phyloP scores from a whole-genome alignment of 2,329 filamentous ascomycete genomes.

The Chalaropsis thielavioides region DNA sequence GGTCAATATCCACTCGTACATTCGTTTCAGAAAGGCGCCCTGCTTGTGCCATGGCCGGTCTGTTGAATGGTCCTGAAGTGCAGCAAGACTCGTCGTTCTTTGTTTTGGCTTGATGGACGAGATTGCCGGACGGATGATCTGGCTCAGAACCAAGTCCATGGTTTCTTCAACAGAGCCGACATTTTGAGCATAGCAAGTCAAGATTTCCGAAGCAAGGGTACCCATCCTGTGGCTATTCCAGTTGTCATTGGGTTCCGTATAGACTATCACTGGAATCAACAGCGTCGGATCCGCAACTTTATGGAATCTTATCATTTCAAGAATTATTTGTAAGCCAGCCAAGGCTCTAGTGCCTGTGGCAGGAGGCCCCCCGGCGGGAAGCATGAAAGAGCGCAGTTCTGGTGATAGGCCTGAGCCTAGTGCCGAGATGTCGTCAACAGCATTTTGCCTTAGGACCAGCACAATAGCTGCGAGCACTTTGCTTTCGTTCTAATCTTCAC shows the following conservation, averaged over 20 bases:
- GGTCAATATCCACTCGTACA: conserved; percentile 16
- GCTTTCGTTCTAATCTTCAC: background rate
- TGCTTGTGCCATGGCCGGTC: conserved; percentile 14
- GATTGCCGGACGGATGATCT: conserved; percentile 7
- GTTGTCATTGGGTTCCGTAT: background rate
- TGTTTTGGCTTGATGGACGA: background rate
- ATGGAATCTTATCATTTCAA: background rate
- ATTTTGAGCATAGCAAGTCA: background rate
- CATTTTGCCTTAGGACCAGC: background rate
- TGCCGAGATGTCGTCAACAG: background rate
- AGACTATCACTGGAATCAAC: background rate
- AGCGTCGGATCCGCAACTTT: background rate
- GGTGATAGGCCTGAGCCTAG: background rate
- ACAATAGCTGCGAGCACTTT: background rate
- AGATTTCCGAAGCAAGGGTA: background rate
- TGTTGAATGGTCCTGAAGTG: conserved; percentile 11
- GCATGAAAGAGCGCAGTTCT: background rate
- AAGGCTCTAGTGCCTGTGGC: background rate
- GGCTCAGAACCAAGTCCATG: conserved; percentile 7
- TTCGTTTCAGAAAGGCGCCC: conserved; percentile 10
- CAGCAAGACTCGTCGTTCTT: conserved; percentile 1
- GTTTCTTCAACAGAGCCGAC: background rate
- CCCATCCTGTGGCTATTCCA: background rate
- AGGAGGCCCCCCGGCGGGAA: background rate
- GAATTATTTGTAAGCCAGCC: background rate